Conservation (phyloP, 129 eudicot genomes). For the Centaurea solstitialis region DNA sequence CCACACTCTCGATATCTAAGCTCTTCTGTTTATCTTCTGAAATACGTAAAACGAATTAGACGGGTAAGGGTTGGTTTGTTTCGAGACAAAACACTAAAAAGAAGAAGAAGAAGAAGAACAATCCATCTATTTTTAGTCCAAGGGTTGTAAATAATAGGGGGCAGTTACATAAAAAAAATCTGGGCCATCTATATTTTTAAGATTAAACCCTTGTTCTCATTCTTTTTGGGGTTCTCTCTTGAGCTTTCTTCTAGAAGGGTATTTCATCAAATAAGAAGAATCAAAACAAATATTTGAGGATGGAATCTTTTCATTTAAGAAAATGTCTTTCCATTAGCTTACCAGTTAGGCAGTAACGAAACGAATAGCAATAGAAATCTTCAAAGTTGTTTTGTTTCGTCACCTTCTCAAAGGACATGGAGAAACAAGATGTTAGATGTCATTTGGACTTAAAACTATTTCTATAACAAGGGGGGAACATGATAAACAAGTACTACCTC, state of each 20-base stretch:
- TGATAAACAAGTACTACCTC: conserved; percentile 64
- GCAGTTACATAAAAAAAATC: too few species aligned
- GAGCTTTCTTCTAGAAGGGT: background rate
- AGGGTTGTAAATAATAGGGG: background rate
- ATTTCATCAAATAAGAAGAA: background rate
- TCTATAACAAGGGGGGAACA: background rate
- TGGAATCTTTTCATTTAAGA: background rate
- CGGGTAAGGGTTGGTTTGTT: background rate
- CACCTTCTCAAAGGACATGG: conserved; percentile 47
- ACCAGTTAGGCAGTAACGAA: conserved; percentile 83
- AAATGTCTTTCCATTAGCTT: conserved; percentile 16
- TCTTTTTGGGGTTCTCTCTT: background rate
- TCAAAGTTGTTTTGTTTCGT: conserved; percentile 49
- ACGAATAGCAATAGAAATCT: conserved; percentile 63
- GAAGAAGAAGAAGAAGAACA: background rate
- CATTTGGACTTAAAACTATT: background rate
- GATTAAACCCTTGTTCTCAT: background rate
- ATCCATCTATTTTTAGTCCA: background rate
- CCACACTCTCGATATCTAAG: conserved; percentile 68
- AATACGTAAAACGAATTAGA: conserved; percentile 18
- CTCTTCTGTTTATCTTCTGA: conserved; percentile 85
- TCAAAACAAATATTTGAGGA: background rate
- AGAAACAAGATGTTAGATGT: background rate
- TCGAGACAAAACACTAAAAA: background rate
- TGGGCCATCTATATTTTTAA: background rate